Evolutionary conservation across 768 basidiomycete species (phyloP), one percentile per base, ranked within the genome.

Genomic region (Amanita muscaria): DNA sequence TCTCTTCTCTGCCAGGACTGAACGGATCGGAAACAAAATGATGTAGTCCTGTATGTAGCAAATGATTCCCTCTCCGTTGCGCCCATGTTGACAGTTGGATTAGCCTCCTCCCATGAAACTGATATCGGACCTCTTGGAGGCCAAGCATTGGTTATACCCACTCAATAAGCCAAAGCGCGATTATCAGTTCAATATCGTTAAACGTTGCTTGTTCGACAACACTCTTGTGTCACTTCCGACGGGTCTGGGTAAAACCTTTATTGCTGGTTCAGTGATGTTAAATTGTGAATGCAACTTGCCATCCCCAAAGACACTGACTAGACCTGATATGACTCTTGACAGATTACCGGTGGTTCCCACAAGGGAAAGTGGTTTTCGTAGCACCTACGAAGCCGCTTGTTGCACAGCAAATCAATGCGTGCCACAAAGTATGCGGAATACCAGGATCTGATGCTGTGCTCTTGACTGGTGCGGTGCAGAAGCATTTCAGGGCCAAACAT

Each of bases 321-420:
- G 34, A 30, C 16, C 34, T 44, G 31, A 23, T 50, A 37, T 53
- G n/a, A 49, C 10, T 16, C 36, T 49, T 16, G 31, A 15, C 49
- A 91, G 89, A 76, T 59, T 94, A 91, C 55, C 81, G 87, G 27
- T 94, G 91, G 91, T 94, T 87, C 59, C 89, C 92, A 0, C 73
- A 83, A 37, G 88, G 89, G 14, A 93, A 90, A 55, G 83, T 98
- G 12, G 73, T 98, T 24, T 99, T 99, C 56, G 80, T 97, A 36
- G 94, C 94, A 0, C 94, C 94, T 2, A 92, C 96, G 2, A 94
- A 93, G 56, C 96, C 96, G 4, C 74, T 99, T 5, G 96, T 99
- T 19, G 79, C 88, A 3, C 96, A 99, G 57, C 96, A 99, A 57
- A 79, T 97, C 30, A 79, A 84, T 40, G 93, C 96, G 2, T 97